Base-by-base conservation (phyloP, 1,284 basidiomycete genomes). In the Pseudozyma thailandica region DNA sequence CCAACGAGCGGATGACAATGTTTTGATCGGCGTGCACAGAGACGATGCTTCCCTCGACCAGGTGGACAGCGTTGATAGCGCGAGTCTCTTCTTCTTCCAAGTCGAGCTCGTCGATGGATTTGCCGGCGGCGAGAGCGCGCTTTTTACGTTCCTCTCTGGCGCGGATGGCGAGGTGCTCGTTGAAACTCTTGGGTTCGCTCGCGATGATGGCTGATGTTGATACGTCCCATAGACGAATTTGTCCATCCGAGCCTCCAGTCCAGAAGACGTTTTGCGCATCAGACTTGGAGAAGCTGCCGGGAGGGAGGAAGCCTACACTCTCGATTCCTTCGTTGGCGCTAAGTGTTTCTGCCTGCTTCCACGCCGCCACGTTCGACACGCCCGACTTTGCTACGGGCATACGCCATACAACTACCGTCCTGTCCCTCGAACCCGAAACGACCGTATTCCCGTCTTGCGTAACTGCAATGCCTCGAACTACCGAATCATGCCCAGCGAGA, bases 11-110 rank as follows among this genome's bases (percentile, higher is more conserved):
- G 83, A 93, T 92, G 45, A 94, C 88, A 72, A 99, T 92, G 77
- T 97, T 98, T 85, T 98, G 95, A 83, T 98, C 95, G 26, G 92
- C 93, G 81, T 97, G 94, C 8, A 95, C 86, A 5, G 57, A 65
- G n/a, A 93, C 92, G 20, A 94, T 86, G 20, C 58, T 48, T 16
- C 44, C 21, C 1, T 50, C n/a, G 8, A 72, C n/a, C 27, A 60
- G 50, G 28, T 76, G 75, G 12, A 78, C 72, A 5, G 74, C 77
- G 1, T 63, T 75, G 53, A 82, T 71, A 18, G 76, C 80, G 18
- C 71, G 65, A 15, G 76, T 69, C 26, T 75, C 76, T 13, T 79
- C 75, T 6, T 75, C 74, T 3, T 74, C 70, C 0, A 55, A 42
- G 28, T 74, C 59, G 23, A 26, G 45, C 0, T 50, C 50, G 21